These are phyloP conservation scores for Rhodotorula sphaerocarpa DNA, from an alignment of 768 basidiomycete species.

Conservation along the genomic window DNA sequence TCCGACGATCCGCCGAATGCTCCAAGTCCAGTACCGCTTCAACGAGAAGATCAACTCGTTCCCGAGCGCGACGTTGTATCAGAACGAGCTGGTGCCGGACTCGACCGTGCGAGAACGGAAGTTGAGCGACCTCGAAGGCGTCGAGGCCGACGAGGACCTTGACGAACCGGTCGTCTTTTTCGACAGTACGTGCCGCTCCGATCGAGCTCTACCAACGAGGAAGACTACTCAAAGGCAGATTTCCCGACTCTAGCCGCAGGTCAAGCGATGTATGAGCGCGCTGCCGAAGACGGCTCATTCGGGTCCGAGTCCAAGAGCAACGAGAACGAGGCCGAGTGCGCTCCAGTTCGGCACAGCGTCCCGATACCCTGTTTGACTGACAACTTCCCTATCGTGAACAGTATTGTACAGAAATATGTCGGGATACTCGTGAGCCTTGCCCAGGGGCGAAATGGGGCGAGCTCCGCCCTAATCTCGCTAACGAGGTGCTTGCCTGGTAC, in stretches of 20 bases:
- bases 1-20: slow-evolving; percentile 68
- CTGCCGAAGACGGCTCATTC: slow-evolving; percentile 44
- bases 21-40: slow-evolving; percentile 70
- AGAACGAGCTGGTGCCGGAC: slow-evolving; percentile 21
- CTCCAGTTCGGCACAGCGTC: too few relatives aligned
- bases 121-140: slow-evolving; percentile 48
- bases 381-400: background rate
- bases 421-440: slow-evolving; percentile 12
- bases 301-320: slow-evolving; percentile 68
- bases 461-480: too few relatives aligned
- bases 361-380: too few relatives aligned
- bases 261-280: slow-evolving; percentile 56
- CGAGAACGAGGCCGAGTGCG: slow-evolving; percentile 86
- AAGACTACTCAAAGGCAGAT: too few relatives aligned
- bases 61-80: slow-evolving; percentile 32
- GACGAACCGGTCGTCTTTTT: slow-evolving; percentile 78
- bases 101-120: slow-evolving; percentile 41
- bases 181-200: slow-evolving; percentile 52
- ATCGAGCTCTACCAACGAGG: too few relatives aligned
- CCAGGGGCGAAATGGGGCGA: too few relatives aligned
- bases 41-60: slow-evolving; percentile 39
- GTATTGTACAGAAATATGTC: slow-evolving; percentile 24
- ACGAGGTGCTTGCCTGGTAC: too few relatives aligned
- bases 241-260: slow-evolving; percentile 40
- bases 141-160: slow-evolving; percentile 66